Percentiles rank a stretch among this genome's conserved stretches.
These are phyloP conservation scores for Botryotinia globosa DNA, from an alignment of 2,329 filamentous ascomycete genomes.

Conservation along the genomic window DNA sequence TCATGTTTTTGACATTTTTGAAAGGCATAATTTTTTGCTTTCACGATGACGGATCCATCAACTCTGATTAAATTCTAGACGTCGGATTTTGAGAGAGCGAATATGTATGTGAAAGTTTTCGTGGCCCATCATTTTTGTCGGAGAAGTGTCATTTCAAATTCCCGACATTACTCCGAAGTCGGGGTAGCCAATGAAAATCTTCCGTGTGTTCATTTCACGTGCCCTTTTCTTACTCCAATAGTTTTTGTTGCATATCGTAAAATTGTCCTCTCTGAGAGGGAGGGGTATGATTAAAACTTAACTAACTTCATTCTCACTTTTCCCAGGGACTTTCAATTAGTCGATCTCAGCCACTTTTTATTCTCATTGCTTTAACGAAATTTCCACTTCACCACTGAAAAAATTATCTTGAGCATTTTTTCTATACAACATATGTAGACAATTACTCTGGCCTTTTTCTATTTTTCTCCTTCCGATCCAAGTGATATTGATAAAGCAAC, in stretches of 20 bases:
- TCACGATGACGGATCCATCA: too few species aligned
- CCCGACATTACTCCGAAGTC: neutral
- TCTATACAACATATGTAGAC: neutral
- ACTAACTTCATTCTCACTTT: too few species aligned
- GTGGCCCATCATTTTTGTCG: too few species aligned
- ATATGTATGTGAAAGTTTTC: too few species aligned
- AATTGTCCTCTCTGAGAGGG: neutral
- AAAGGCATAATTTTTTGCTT: too few species aligned
- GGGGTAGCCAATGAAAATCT: neutral
- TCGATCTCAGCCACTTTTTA: neutral
- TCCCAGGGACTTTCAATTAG: too few species aligned
- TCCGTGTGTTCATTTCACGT: neutral
- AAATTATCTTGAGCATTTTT: neutral
- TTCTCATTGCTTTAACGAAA: neutral
- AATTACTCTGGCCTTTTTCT: neutral
- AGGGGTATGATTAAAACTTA: neutral
- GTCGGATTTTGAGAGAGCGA: too few species aligned
- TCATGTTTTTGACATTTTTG: neutral
- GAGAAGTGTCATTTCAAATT: accelerated
- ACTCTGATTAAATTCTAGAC: too few species aligned
- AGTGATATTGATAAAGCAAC: too few species aligned
- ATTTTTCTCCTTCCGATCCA: too few species aligned
- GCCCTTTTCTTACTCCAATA: neutral
- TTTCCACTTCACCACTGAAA: neutral
- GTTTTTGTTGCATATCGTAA: neutral